Percentiles rank a stretch among this genome's conserved stretches.
phyloP scores from a whole-genome alignment of 2,329 filamentous ascomycete species.

The Diaporthe amygdali region DNA sequence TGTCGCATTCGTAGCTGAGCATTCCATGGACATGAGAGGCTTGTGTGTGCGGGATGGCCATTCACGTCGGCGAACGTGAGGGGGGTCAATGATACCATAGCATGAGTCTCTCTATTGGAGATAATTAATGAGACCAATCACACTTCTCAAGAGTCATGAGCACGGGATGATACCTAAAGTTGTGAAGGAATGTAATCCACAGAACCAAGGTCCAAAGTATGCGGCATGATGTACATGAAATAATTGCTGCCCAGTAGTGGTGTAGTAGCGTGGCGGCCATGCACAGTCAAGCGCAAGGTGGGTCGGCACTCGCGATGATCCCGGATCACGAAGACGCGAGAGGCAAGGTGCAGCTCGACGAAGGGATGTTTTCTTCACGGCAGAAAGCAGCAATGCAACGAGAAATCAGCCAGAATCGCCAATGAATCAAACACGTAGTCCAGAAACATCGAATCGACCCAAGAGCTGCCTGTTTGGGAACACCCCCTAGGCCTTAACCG shows the following conservation, averaged over 20 bases:
- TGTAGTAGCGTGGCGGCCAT: neutral
- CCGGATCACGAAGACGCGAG: conserved; percentile 2
- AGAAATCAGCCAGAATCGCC: neutral
- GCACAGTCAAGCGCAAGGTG: neutral
- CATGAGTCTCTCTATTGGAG: neutral
- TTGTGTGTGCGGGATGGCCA: neutral
- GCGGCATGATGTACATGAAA: neutral
- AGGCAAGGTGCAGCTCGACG: neutral
- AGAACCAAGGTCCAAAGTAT: neutral
- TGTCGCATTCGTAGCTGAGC: neutral
- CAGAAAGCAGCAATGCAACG: neutral
- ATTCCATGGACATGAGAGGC: neutral
- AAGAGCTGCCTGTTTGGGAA: conserved; percentile 4
- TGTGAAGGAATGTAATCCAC: neutral
- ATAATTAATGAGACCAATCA: neutral
- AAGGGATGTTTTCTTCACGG: neutral
- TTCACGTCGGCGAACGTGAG: neutral
- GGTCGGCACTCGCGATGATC: conserved; percentile 18
- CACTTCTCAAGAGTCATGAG: neutral
- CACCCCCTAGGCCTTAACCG: neutral
- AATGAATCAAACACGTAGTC: neutral
- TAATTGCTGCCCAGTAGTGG: neutral
- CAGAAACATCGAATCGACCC: neutral
- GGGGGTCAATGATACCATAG: conserved; percentile 11
- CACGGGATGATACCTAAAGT: too few relatives aligned